Base-by-base conservation (phyloP, 805 yeast species). In the Babjeviella inositovora region DNA sequence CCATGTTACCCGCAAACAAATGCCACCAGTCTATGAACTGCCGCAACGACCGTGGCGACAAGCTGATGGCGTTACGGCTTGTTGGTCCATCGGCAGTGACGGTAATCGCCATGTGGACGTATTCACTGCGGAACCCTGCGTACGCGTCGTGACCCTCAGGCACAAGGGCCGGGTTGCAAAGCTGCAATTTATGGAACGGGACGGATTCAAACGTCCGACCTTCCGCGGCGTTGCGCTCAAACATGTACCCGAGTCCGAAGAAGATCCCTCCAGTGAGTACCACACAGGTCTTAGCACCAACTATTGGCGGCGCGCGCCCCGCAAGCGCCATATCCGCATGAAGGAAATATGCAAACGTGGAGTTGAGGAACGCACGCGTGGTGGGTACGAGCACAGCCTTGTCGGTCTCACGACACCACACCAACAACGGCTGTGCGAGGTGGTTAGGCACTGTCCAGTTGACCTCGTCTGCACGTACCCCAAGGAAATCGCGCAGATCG, bases 11-110 rank as follows among this genome's bases (percentile, higher is more conserved):
- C n/a, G 74, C 63, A 45, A 87, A 87, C 32, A 79, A 61, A 16
- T 50, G 47, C 93, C 95, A 85, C 97, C 97, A 90, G 4, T 45
- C 40, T 37, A 69, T 70, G 49, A 90, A 84, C 29, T 70, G 76
- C 6, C 50, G 41, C 33, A 87, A 57, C 0, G 72, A 62, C 4
- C 53, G 53, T 2, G 95, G 93, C 3, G 84, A 60, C 24, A 87
- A 47, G 40, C 85, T 93, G 21, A 79, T 60, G 1, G 84, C 57
- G 46, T 85, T 87, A 34, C 71, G 70, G 7, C 57, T 50, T 4
- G 39, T 29, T 2, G 40, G 48, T 10, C 39, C 41, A 22, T 51
- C 41, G 2, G 62, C 57, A 25, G 38, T 37, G 13, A 56, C 27
- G 3, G 60, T 42, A 15, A 55, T 48, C 3, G 53, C 43, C 61